Base-by-base conservation (phyloP, 1,139 yeast species). In the Blastobotrys proliferans region DNA sequence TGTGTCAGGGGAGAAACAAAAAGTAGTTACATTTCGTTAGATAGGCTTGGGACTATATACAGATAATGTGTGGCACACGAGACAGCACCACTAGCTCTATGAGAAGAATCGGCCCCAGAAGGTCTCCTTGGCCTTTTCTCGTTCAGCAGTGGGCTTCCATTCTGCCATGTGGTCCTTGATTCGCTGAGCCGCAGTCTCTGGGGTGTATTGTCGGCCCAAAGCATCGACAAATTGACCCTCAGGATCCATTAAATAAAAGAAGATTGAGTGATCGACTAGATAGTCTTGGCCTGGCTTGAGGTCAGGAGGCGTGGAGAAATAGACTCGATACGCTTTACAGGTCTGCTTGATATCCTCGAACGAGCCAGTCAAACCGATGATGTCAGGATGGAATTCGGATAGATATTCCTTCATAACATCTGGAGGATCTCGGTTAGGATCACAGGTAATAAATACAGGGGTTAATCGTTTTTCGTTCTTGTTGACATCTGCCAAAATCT, bases 161-260 rank as follows among this genome's bases (percentile, higher is more conserved):
- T 88, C 87, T 48, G 77, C 80, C 42, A 87, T 74, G 56, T 86
- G 94, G 51, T 79, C 80, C 55, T 75, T 73, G 56, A 92, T 85
- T 66, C 84, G 83, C 37, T 75, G 78, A n/a, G 81, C 81, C 18
- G 94, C 95, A 47, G 82, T 82, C 26, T 74, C 73, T 18, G 88
- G 90, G 41, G 81, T 84, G 53, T 83, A 87, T 56, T 90, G 92
- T 61, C 95, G 80, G 37, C 98, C 98, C 54, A 92, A 73, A 11
- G 92, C 97, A 64, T 92, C 97, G 44, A 90, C 84, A 58, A 87
- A 92, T 55, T 84, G 79, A 40, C 97, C 98, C 62, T 92, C 97
- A 16, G 95, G 90, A 61, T 92, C 97, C 95, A 92, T 87, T 54
- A 92, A 72, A 61, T 92, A 92, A 66, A 88, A 90, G 76, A 90